These are phyloP conservation scores for Lecanoromycetidae sp. DNA, from an alignment of 2,329 filamentous ascomycete genomes.

Conservation along the genomic window DNA sequence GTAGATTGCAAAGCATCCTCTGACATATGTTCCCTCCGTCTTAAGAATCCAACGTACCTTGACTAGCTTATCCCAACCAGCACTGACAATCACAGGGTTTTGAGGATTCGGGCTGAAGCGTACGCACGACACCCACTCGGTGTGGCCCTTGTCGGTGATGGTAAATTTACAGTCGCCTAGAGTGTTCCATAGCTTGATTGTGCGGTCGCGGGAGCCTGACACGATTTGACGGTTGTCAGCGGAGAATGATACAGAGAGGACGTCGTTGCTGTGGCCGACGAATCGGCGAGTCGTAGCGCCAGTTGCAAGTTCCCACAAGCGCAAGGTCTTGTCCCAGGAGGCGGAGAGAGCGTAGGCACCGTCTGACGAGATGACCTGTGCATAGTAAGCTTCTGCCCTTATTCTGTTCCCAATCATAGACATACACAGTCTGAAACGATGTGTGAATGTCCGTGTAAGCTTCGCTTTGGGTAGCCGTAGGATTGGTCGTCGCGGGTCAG, in stretches of 20 bases:
- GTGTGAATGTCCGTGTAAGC: conserved; percentile 97
- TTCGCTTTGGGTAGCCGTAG: conserved; percentile 99
- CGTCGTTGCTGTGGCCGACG: conserved; percentile 98
- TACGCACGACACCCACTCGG: conserved; percentile 98
- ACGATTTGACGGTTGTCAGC: conserved; percentile 99
- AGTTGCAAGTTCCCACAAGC: conserved; percentile 96
- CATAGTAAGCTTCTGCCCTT: conserved; percentile 10
- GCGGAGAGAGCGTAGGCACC: conserved; percentile 97
- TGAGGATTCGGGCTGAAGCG: conserved; percentile 99
- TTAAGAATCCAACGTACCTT: conserved; percentile 60
- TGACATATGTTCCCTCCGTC: conserved; percentile 27
- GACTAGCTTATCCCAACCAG: conserved; percentile 99
- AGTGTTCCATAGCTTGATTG: conserved; percentile 99
- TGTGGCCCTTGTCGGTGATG: conserved; percentile 99
- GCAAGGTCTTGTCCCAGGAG: conserved; percentile 99
- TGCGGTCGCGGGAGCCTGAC: conserved; percentile 93
- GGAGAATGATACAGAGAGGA: conserved; percentile 99
- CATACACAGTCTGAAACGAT: conserved; percentile 99
- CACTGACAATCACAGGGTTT: conserved; percentile 98
- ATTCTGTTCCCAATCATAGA: neutral
- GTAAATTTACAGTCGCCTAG: conserved; percentile 99
- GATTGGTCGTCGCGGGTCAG: conserved; percentile 95
- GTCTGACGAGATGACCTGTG: conserved; percentile 94
- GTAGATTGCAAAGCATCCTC: conserved; percentile 81
- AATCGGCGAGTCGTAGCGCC: conserved; percentile 96